Base-by-base conservation (phyloP, 495 filamentous ascomycete species). In the Penicillium soppii region DNA sequence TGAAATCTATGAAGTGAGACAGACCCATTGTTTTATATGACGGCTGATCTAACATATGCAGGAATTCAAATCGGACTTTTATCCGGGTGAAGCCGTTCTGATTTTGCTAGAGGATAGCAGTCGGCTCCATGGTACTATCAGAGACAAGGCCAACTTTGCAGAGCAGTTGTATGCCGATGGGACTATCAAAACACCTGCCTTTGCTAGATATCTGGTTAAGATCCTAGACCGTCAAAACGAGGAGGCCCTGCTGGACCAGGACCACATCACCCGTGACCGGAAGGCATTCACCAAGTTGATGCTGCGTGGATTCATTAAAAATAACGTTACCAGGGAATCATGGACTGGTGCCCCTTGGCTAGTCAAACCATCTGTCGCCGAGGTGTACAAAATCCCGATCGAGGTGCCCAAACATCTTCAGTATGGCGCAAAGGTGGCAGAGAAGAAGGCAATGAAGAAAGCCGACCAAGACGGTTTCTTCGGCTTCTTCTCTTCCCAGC, bases 281-380 rank as follows among this genome's bases (percentile, higher is more conserved):
- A 95, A 92, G 59, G 83, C 90, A 5, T 99, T 97, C 68, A 96
- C 92, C 32, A 99, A 99, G 71, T 85, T 92, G 38, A 90, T 96
- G 67, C 75, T 99, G 43, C 85, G 92, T 23, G 88, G 90, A 2
- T 97, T 97, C 53, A 90, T 99, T 50, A 96, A 96, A 62, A 92
- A 95, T 70, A 94, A 90, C 6, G 87, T 96, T 12, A 90, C 86
- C 10, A 78, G 92, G 50, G 95, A 97, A 58, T 80, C 91, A 0
- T 97, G 92, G 92, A 89, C 81, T 36, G 92, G 92, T 4, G 94
- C 94, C 0, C 95, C 95, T 8, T 99, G 94, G 94, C 66, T 95
- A 29, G 92, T 97, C 17, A 97, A 96, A 70, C 79, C 86, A 16
- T 82, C 88, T 41, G 82, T 96, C 39, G 95, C 95, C 1, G 82